A percentile compares a stretch with the other conserved stretches of the same genome.
These are phyloP conservation scores for Canna indica DNA, from an alignment of 176 grass and related monocot species.

Conservation along the genomic window DNA sequence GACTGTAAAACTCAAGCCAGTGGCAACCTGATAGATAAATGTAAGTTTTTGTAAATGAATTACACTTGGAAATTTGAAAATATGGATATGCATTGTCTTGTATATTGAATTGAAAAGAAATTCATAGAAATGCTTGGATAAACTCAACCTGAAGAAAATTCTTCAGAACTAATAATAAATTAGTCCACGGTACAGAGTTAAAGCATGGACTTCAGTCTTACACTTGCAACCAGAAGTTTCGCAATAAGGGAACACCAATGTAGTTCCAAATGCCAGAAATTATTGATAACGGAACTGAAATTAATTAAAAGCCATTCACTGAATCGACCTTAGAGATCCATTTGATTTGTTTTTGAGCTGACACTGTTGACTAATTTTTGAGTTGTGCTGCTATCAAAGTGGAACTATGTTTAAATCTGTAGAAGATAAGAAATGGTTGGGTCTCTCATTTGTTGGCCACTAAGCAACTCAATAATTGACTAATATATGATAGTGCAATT, in stretches of 20 bases:
- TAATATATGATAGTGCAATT: no score
- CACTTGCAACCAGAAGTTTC: not conserved
- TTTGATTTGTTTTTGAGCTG: no score
- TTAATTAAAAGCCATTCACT: not conserved
- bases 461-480: no score
- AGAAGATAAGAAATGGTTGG: not conserved
- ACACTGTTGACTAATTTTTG: not conserved
- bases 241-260: not conserved
- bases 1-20: constrained; percentile 83
- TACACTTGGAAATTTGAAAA: not conserved
- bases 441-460: not conserved
- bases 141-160: no score
- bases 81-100: not conserved
- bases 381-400: not conserved
- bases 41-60: constrained; percentile 11
- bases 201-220: no score
- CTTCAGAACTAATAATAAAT: no score
- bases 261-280: not conserved
- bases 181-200: no score
- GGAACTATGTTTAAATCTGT: not conserved
- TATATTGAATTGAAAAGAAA: no score
- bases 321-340: not conserved
- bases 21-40: constrained; percentile 51
- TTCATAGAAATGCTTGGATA: no score
- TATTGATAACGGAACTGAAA: not conserved